A percentile compares a stretch with the other conserved stretches of the same genome.
These are phyloP conservation scores for Didymella exigua DNA, from an alignment of 2,329 filamentous ascomycete genomes.

Conservation along the genomic window DNA sequence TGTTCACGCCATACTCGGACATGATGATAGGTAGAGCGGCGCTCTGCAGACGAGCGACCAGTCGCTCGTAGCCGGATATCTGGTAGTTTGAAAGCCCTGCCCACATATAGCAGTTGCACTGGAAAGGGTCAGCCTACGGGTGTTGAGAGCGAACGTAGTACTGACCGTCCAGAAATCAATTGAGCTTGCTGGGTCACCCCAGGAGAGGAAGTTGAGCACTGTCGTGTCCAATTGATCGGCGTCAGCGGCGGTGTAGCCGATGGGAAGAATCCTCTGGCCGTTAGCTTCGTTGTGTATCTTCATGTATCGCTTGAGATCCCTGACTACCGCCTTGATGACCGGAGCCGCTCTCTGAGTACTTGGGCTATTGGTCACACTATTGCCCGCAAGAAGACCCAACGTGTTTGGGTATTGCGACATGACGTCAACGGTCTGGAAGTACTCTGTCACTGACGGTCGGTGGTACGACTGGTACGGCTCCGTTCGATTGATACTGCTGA, in stretches of 20 bases:
- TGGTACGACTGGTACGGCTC: slow-evolving; percentile 16
- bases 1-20: slow-evolving; percentile 16
- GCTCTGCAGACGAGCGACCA: not conserved
- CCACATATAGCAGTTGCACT: slow-evolving; percentile 15
- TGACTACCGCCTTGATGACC: slow-evolving; percentile 15
- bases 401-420: slow-evolving; percentile 19
- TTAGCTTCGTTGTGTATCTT: slow-evolving; percentile 1
- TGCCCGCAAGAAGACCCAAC: slow-evolving; percentile 10
- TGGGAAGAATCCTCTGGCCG: slow-evolving; percentile 7
- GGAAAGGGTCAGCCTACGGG: not conserved
- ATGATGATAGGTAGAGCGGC: slow-evolving; percentile 15
- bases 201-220: slow-evolving; percentile 8
- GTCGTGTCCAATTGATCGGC: slow-evolving; percentile 1
- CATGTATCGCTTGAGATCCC: slow-evolving; percentile 20
- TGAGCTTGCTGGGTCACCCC: slow-evolving; percentile 5
- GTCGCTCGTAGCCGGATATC: slow-evolving; percentile 4
- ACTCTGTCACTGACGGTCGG: not conserved
- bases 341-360: not conserved
- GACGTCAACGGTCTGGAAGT: slow-evolving; percentile 9
- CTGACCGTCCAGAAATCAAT: slow-evolving; percentile 19
- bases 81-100: slow-evolving; percentile 3
- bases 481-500: slow-evolving; percentile 10
- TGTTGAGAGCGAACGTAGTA: not conserved
- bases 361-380: not conserved
- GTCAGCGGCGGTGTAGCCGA: slow-evolving; percentile 11